phyloP scores from a whole-genome alignment of 192 early-diverging fungal genomes.

The Chytriomyces sp. region DNA sequence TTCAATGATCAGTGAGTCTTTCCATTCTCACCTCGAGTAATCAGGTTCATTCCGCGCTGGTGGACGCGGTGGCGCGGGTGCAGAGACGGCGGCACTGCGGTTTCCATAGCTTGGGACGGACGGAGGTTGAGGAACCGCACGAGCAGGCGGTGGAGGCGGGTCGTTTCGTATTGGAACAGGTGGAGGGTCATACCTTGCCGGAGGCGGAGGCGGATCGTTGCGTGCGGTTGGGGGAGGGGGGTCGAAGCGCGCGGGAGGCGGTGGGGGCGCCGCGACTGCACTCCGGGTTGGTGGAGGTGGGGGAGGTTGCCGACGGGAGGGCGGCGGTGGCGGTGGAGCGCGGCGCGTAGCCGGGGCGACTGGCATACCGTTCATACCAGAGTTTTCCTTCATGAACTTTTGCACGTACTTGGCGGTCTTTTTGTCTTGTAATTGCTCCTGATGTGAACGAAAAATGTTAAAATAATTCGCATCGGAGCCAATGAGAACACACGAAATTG shows the following conservation, averaged over 20 bases:
- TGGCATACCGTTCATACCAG: constrained; percentile 22
- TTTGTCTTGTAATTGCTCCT: constrained; percentile 53
- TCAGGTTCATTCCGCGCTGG: neutral
- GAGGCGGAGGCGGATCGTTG: constrained; percentile 25
- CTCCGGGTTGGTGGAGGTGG: constrained; percentile 40
- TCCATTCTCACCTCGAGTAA: neutral
- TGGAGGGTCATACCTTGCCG: constrained; percentile 19
- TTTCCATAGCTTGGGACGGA: constrained; percentile 19
- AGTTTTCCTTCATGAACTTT: constrained; percentile 58
- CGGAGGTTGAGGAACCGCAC: constrained; percentile 24
- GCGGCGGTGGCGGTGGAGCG: constrained; percentile 22
- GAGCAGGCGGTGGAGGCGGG: constrained; percentile 14
- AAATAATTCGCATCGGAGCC: neutral
- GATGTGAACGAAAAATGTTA: neutral
- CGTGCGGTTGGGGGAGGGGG: constrained; percentile 27
- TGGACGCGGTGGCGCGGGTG: constrained; percentile 13
- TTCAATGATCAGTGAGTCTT: neutral
- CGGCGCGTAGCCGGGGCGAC: constrained; percentile 8
- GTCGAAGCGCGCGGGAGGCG: constrained; percentile 24
- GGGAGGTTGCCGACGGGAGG: constrained; percentile 35
- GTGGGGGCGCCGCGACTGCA: constrained; percentile 31
- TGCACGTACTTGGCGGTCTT: constrained; percentile 43
- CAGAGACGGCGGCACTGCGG: neutral
- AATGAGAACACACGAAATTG: constrained; percentile 18
- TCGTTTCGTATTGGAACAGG: constrained; percentile 16